phyloP scores from a whole-genome alignment of 352 stramenopile genomes.

The Globisporangium paddicum region DNA sequence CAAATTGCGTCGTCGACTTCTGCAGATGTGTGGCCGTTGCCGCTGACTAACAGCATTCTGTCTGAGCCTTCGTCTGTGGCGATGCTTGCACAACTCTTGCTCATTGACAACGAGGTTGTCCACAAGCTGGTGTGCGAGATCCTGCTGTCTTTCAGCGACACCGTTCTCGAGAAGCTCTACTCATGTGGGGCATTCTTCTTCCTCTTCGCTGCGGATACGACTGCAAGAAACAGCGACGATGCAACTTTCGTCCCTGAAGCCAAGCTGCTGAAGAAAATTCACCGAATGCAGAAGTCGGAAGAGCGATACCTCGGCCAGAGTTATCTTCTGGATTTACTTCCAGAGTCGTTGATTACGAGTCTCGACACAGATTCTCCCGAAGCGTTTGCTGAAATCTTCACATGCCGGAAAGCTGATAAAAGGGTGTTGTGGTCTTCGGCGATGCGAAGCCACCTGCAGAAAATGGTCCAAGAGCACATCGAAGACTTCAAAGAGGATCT shows the following conservation, averaged over 20 bases:
- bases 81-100: slow-evolving; percentile 57
- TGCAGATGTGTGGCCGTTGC: slow-evolving; percentile 46
- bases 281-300: slow-evolving; percentile 52
- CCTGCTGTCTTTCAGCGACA: slow-evolving; percentile 43
- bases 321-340: slow-evolving; percentile 64
- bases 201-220: slow-evolving; percentile 39
- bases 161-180: slow-evolving; percentile 46
- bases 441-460: slow-evolving; percentile 70
- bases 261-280: slow-evolving; percentile 51
- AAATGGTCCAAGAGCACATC: slow-evolving; percentile 72
- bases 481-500: slow-evolving; percentile 61
- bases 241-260: slow-evolving; percentile 52
- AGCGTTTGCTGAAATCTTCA: slow-evolving; percentile 64
- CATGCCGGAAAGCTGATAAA: slow-evolving; percentile 47
- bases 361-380: slow-evolving; percentile 62
- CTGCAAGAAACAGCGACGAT: slow-evolving; percentile 19
- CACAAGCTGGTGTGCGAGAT: slow-evolving; percentile 59
- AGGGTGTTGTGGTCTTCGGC: slow-evolving; percentile 60
- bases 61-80: slow-evolving; percentile 40
- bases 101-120: slow-evolving; percentile 52
- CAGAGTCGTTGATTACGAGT: slow-evolving; percentile 62
- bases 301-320: slow-evolving; percentile 51
- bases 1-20: slow-evolving; percentile 16
- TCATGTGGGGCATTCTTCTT: slow-evolving; percentile 72
- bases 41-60: slow-evolving; percentile 51